Base-by-base conservation (phyloP, 148 eudicot species). In the Hydrangea macrophylla region DNA sequence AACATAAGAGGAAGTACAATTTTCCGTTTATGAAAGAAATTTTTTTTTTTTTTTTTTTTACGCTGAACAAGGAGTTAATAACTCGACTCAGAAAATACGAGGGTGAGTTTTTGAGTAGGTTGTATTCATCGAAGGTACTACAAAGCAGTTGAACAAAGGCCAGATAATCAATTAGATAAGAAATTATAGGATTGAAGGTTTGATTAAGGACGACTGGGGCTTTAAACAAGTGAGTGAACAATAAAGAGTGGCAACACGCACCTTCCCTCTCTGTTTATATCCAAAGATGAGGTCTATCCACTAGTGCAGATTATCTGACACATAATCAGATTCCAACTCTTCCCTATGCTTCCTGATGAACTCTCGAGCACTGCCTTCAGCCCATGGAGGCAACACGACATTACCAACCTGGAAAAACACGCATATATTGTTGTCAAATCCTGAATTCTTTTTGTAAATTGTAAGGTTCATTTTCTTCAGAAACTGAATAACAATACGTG, bases 271-370 rank as follows among this genome's bases (percentile, higher is more conserved):
- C 75, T 94, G 98, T 83, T 85, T 94, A 76, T 73, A 73, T 53
- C 98, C 98, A 78, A 94, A 94, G 53, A 94, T 94, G 73, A 94
- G 90, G 82, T 94, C 98, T 65, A 94, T 94, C 98, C 98, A 94
- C 65, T 94, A 96, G 82, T 94, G 98, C 60, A 94, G 86, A 80
- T 90, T 87, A 73, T 90, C 90, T 42, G 98, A 94, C 69, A 94
- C 91, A 81, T 94, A 94, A 65, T 94, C 98, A 70, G 89, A 88
- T 74, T 94, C 98, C 75, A 94, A 77, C 25, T 97, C 98, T 75
- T 90, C 98, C 75, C 98, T 83, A 69, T 94, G 97, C 84, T 80
- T 86, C 77, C 80, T 83, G 75, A 94, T 86, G 75, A 94, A 94
- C 85, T 94, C 98, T 79, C 97, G 82, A 27, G 64, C 84, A 79